Base-by-base conservation (phyloP, 2,329 filamentous ascomycete species). In the Lecanicillium sp. region DNA sequence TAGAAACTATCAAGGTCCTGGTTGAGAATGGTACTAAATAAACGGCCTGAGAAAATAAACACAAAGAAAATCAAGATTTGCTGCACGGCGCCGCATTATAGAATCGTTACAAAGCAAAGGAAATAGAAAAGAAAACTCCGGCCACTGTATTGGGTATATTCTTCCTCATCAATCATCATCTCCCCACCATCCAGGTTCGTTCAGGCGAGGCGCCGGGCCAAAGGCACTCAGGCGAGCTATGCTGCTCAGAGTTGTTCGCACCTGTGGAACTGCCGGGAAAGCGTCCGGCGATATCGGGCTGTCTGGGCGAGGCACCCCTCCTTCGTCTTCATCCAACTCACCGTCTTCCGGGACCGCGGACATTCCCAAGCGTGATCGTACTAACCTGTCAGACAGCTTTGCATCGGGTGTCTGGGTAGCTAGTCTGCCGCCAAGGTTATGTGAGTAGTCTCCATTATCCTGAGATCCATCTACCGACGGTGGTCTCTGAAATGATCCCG, bases 141-240 rank as follows among this genome's bases (percentile, higher is more conserved):
- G n/a, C n/a, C n/a, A n/a, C n/a, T n/a, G n/a, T n/a, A n/a, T n/a
- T 25, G 22, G 22, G 22, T 25, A 25, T 25, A 7, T 7, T 25
- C 22, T 7, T n/a, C 22, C 7, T 25, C 22, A 7, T 25, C 22
- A 25, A 25, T 25, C 62, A 30, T 68, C 62, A 34, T 68, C 62
- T n/a, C 60, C 64, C 64, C 61, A 65, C 49, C 54, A 61, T 3
- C 59, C 58, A 27, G 56, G 49, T 7, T 58, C 55, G 5, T 50
- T 51, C 18, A 49, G 47, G 7, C 51, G 45, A 5, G 44, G 33
- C 8, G 42, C 34, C 13, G 40, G 43, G n/a, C 63, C 63, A 13
- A 66, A 62, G 2, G 64, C 64, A 37, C 63, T 66, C 31, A 66
- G 49, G 5, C 68, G 60, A 10, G 63, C 66, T 36, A 59, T 68